phyloP scores from a whole-genome alignment of 352 stramenopile species.

The Phytophthora megakarya region DNA sequence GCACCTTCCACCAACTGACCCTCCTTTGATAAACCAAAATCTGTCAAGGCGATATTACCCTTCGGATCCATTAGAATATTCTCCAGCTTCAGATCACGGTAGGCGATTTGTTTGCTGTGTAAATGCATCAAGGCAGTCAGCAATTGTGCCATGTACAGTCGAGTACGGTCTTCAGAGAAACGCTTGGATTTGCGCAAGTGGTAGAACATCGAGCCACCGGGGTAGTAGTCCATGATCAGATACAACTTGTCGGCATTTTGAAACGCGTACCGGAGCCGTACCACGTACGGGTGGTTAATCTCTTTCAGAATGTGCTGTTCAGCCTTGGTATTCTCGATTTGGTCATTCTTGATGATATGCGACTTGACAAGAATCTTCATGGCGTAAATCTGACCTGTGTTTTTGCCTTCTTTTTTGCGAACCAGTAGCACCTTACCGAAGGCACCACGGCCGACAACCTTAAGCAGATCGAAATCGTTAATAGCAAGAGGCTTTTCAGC shows the following conservation, averaged over 20 bases:
- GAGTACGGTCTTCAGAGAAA: conserved; percentile 83
- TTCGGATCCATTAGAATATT: conserved; percentile 91
- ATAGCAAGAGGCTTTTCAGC: conserved; percentile 83
- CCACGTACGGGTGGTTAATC: conserved; percentile 89
- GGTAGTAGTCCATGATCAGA: conserved; percentile 96
- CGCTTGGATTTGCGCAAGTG: conserved; percentile 88
- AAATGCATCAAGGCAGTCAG: conserved; percentile 89
- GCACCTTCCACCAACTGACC: conserved; percentile 81
- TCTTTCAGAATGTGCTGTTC: conserved; percentile 91
- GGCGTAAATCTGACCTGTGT: conserved; percentile 88
- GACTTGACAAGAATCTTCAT: conserved; percentile 96
- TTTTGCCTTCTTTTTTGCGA: conserved; percentile 90
- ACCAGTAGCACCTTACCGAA: conserved; percentile 97
- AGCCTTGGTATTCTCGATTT: conserved; percentile 93
- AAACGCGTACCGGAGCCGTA: conserved; percentile 86
- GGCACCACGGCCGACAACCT: conserved; percentile 94
- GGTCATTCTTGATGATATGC: conserved; percentile 93
- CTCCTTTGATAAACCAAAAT: conserved; percentile 90
- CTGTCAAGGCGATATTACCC: conserved; percentile 86
- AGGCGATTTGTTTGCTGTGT: conserved; percentile 90
- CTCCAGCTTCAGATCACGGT: conserved; percentile 90
- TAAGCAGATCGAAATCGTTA: conserved; percentile 95
- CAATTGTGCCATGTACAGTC: conserved; percentile 88
- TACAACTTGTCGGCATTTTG: conserved; percentile 95
- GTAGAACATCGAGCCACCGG: conserved; percentile 90